Base-by-base conservation (phyloP, 1,284 basidiomycete genomes). In the Leccinum pallidistipes region DNA sequence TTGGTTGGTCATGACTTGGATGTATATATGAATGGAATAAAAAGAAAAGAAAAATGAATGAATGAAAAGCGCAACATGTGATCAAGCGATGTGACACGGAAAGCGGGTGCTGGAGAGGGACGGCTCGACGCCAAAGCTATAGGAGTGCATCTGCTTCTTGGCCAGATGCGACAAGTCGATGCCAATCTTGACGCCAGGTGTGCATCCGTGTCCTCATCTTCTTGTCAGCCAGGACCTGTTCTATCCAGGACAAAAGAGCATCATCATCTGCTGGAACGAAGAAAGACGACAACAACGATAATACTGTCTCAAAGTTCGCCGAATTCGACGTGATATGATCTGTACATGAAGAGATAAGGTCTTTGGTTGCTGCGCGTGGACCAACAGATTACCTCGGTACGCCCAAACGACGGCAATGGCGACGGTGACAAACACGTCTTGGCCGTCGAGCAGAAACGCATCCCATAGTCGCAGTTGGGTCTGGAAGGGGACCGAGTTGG, bases 381-480 rank as follows among this genome's bases (percentile, higher is more conserved):
- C 24, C 27, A 53, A 53, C 2, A 59, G 74, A 80, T 67, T 62
- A 94, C 92, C 88, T 80, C 86, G 82, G 71, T 94, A 93, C 9
- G 87, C 86, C 94, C 95, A 98, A 34, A 99, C 83, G 63, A 99
- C 87, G 0, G 91, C 93, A 0, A 97, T 77, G 0, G 94, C 91
- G 1, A 93, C 86, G 36, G 93, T 83, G 51, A 98, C 81, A 65
- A 98, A 92, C 7, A 95, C 81, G 71, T 99, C 96, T 68, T 87
- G 84, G 5, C 97, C 97, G 65, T 98, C 95, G 24, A 97, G 77
- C 54, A 98, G 80, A 71, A 97, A 91, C 1, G 86, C 92, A 75
- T 99, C 97, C 97, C 97, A 99, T 24, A 99, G 73, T 61, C 97
- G 84, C 45, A 99, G 78, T 78, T 98, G 95, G 51, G 91, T 94